Conservation (phyloP, 129 eudicot genomes). For the Sambucus nigra region DNA sequence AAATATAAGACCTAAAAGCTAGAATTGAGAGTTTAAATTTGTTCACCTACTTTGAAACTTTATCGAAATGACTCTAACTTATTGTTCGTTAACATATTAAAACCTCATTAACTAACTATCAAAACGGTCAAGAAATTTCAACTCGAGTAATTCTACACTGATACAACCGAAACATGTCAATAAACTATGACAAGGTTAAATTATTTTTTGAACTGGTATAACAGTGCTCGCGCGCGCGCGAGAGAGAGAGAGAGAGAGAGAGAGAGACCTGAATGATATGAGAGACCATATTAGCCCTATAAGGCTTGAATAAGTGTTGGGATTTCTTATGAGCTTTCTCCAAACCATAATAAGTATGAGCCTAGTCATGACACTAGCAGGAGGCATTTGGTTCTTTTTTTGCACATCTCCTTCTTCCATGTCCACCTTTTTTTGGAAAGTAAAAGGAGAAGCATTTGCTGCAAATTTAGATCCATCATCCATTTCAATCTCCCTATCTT, state of each 20-base stretch:
- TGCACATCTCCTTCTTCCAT: constrained; percentile 28
- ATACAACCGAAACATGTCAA: too few relatives aligned
- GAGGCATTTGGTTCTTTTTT: constrained; percentile 87
- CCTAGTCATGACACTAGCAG: constrained; percentile 95
- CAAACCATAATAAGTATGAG: constrained; percentile 94
- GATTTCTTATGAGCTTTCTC: too few relatives aligned
- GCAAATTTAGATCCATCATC: constrained; percentile 38
- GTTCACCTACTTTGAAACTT: too few relatives aligned
- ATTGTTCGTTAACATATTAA: too few relatives aligned
- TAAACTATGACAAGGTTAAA: too few relatives aligned
- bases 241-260: not conserved
- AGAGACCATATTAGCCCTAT: constrained; percentile 93
- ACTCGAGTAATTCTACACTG: too few relatives aligned
- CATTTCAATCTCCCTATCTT: constrained; percentile 50
- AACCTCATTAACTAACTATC: too few relatives aligned
- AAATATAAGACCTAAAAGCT: too few relatives aligned
- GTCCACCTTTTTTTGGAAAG: constrained; percentile 43
- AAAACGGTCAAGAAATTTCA: too few relatives aligned
- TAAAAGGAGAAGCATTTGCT: constrained; percentile 42
- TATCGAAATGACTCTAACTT: too few relatives aligned
- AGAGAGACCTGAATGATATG: constrained; percentile 60
- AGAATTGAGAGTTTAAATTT: too few relatives aligned
- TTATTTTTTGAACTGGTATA: not conserved
- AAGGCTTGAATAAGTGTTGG: constrained; percentile 90
- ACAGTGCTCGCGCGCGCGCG: too few relatives aligned